Percentiles rank a stretch among this genome's conserved stretches.
Conservation (phyloP, 139 green algal genomes). For the Trebouxia sp. region DNA sequence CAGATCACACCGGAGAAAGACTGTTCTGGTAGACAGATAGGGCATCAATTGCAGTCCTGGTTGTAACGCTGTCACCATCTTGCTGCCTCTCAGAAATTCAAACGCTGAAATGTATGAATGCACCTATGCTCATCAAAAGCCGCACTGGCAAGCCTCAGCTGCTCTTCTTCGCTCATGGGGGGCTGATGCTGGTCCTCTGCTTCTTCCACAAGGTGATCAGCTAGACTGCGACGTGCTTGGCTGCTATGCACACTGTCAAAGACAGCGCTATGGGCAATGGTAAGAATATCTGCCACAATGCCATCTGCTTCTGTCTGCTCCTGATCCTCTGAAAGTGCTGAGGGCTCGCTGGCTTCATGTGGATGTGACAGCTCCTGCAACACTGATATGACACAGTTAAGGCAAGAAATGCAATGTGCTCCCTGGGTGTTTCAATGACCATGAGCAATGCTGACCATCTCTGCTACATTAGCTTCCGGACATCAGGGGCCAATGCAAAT, state of each 20-base stretch:
- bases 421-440: too few relatives aligned
- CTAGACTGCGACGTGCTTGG: not conserved
- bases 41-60: too few relatives aligned
- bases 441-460: too few relatives aligned
- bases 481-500: too few relatives aligned
- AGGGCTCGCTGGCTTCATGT: not conserved
- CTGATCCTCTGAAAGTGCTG: not conserved
- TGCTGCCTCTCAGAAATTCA: not conserved
- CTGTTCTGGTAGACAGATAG: too few relatives aligned
- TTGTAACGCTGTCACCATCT: not conserved
- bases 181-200: not conserved
- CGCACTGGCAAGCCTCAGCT: not conserved
- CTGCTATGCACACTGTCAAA: conserved; percentile 22
- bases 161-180: conserved; percentile 5
- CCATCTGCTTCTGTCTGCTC: not conserved
- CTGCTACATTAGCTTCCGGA: too few relatives aligned
- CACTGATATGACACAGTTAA: too few relatives aligned
- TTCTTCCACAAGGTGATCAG: conserved; percentile 1
- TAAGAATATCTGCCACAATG: conserved; percentile 26
- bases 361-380: not conserved
- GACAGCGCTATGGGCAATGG: conserved; percentile 10
- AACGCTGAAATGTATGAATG: too few relatives aligned
- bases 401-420: too few relatives aligned
- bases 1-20: too few relatives aligned
- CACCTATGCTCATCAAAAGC: conserved; percentile 18